Conservation (phyloP, 2,329 filamentous ascomycete genomes). For the Xylariaceae sp. region DNA sequence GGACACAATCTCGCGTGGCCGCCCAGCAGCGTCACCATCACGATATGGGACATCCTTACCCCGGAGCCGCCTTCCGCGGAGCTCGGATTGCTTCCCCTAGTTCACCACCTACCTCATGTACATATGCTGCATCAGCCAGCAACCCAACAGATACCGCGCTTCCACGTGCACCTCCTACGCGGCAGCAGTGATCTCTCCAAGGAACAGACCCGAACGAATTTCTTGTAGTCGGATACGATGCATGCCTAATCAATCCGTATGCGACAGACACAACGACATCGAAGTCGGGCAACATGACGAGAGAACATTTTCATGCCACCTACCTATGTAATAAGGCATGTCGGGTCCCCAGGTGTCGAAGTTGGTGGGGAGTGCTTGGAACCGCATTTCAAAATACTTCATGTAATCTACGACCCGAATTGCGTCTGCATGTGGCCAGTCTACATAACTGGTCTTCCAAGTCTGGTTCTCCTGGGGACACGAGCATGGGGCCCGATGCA, state of each 20-base stretch:
- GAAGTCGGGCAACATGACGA: background rate
- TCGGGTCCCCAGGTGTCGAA: background rate
- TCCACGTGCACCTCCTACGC: background rate
- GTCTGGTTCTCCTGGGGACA: background rate
- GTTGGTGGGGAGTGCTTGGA: no score
- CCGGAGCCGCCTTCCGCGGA: constrained; percentile 7
- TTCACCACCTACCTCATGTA: constrained; percentile 10
- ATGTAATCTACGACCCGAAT: no score
- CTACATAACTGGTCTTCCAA: background rate
- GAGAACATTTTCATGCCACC: background rate
- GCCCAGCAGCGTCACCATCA: background rate
- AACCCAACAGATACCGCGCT: constrained; percentile 1
- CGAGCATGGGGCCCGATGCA: background rate
- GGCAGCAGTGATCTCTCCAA: background rate
- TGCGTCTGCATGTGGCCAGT: no score
- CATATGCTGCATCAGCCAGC: background rate
- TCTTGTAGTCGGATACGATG: background rate
- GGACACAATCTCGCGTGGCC: no score
- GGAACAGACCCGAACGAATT: background rate
- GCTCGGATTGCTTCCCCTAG: constrained; percentile 21
- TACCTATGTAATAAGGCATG: background rate
- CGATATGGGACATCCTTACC: background rate
- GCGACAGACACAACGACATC: background rate
- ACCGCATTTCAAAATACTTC: no score
- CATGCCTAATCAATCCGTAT: background rate